Evolutionary conservation across 257 asterid species (phyloP).

Genomic region (Catharanthus roseus): DNA sequence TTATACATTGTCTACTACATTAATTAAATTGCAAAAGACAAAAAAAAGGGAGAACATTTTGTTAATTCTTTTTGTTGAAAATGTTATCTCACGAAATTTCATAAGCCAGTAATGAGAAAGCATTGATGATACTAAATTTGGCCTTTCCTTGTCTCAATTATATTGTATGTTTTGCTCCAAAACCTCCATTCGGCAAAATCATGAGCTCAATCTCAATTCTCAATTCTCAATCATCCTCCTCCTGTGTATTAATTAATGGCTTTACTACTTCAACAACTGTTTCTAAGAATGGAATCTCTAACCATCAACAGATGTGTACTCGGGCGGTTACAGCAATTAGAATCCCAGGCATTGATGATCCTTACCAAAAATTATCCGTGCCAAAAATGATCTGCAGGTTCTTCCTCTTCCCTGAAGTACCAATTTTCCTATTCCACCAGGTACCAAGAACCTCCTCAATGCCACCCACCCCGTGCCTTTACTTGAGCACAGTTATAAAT

Average conservation of each 20-base stretch:
- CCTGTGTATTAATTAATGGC: too few relatives aligned
- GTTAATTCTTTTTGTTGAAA: too few relatives aligned
- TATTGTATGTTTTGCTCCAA: neutral
- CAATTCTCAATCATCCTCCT: too few relatives aligned
- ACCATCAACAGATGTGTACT: conserved; percentile 1
- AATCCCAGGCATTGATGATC: too few relatives aligned
- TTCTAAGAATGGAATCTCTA: neutral
- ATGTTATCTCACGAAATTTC: too few relatives aligned
- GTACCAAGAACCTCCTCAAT: neutral
- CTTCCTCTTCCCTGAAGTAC: neutral
- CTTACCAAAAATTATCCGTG: neutral
- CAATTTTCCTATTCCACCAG: neutral
- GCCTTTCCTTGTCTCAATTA: neutral
- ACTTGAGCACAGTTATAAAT: neutral
- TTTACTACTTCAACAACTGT: too few relatives aligned
- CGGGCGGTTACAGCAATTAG: neutral
- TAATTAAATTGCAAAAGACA: too few relatives aligned
- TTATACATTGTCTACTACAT: too few relatives aligned
- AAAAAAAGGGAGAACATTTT: too few relatives aligned
- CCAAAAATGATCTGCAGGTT: neutral
- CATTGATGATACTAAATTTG: too few relatives aligned
- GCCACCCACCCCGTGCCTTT: neutral
- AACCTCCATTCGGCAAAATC: neutral
- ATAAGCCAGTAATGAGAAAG: too few relatives aligned
- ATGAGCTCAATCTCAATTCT: neutral